A percentile compares a stretch with the other conserved stretches of the same genome.
Conservation (phyloP, 306 rosid genomes). For the Prunus armeniaca region DNA sequence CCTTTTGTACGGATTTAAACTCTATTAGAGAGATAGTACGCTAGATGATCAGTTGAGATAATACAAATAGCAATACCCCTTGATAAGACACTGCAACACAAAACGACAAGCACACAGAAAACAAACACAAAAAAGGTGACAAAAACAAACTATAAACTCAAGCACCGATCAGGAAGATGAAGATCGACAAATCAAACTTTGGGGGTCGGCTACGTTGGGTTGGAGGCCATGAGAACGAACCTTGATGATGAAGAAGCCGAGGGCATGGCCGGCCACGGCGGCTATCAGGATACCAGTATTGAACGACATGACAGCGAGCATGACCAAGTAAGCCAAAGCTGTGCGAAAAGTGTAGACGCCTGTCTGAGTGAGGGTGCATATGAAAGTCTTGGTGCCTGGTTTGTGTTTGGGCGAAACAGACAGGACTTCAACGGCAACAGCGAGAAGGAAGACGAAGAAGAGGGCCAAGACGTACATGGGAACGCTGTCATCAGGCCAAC, state of each 20-base stretch:
- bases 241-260: constrained; percentile 31
- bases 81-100: not conserved
- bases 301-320: constrained; percentile 75
- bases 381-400: constrained; percentile 22
- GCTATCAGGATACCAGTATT: constrained; percentile 62
- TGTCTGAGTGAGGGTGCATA: constrained; percentile 30
- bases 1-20: no score
- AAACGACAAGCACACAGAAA: not conserved
- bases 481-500: constrained; percentile 59
- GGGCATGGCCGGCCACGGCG: constrained; percentile 53
- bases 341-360: constrained; percentile 47
- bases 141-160: not conserved
- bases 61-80: not conserved
- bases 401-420: constrained; percentile 41
- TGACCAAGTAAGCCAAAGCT: constrained; percentile 52
- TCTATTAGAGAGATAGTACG: not conserved
- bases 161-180: not conserved
- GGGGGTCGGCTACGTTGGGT: not conserved
- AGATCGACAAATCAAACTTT: constrained; percentile 9
- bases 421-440: constrained; percentile 54
- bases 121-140: not conserved
- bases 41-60: not conserved
- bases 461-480: constrained; percentile 65
- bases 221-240: constrained; percentile 18
- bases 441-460: constrained; percentile 50